A percentile compares a stretch with the other conserved stretches of the same genome.
These are phyloP conservation scores for Clonostachys chloroleuca DNA, from an alignment of 2,329 filamentous ascomycete species.

Conservation along the genomic window DNA sequence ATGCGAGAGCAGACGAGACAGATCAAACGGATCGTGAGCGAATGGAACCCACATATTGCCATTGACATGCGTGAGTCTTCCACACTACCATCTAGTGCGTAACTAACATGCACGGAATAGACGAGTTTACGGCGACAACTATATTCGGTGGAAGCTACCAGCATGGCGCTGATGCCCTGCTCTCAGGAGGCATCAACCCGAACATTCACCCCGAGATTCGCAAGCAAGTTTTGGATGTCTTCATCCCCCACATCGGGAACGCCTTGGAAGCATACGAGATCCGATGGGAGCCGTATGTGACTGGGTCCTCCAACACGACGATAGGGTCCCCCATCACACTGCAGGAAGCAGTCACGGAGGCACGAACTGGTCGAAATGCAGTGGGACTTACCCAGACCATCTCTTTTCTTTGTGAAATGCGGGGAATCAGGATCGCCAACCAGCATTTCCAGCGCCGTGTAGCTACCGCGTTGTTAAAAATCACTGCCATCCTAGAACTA, in stretches of 20 bases:
- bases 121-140: slow-evolving; percentile 15
- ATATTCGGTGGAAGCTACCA: slow-evolving; percentile 13
- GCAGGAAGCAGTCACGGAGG: slow-evolving; percentile 15
- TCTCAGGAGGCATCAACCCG: slow-evolving; percentile 17
- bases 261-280: slow-evolving; percentile 15
- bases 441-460: slow-evolving; percentile 24
- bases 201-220: slow-evolving; percentile 19
- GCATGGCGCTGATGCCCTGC: slow-evolving; percentile 15
- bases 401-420: slow-evolving; percentile 16
- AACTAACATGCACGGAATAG: not conserved
- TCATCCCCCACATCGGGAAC: slow-evolving; percentile 11
- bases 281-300: slow-evolving; percentile 18
- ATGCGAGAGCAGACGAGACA: slow-evolving; percentile 12
- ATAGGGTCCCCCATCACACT: slow-evolving; percentile 10
- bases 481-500: slow-evolving; percentile 14
- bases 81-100: not conserved
- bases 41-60: slow-evolving; percentile 14
- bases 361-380: slow-evolving; percentile 15
- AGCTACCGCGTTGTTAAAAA: slow-evolving; percentile 14
- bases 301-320: slow-evolving; percentile 2
- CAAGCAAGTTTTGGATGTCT: slow-evolving; percentile 10
- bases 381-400: slow-evolving; percentile 14
- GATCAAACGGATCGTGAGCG: slow-evolving; percentile 14
- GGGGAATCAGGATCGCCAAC: slow-evolving; percentile 19
- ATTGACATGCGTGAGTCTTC: slow-evolving; percentile 12